A percentile compares a stretch with the other conserved stretches of the same genome.
These are phyloP conservation scores for Pinus tabuliformis DNA, from an alignment of 75 land plant genomes.

Conservation along the genomic window DNA sequence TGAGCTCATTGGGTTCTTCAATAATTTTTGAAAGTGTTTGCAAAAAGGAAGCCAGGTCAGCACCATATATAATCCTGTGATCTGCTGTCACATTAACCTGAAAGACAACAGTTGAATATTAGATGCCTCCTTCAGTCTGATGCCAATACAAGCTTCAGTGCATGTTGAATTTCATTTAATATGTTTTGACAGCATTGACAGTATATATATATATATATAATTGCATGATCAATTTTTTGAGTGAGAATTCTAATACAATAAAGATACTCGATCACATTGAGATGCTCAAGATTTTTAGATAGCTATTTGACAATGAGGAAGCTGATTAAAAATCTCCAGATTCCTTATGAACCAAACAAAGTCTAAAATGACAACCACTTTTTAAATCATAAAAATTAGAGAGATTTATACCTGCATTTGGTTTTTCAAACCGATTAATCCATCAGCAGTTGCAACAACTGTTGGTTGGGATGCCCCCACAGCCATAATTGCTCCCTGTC, in stretches of 20 bases:
- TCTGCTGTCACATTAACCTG: constrained; percentile 94
- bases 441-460: constrained; percentile 72
- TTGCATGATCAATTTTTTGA: too few relatives aligned
- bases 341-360: background rate
- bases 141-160: too few relatives aligned
- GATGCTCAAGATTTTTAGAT: background rate
- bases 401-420: constrained; percentile 74
- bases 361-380: background rate
- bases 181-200: too few relatives aligned
- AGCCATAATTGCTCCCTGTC: constrained; percentile 91
- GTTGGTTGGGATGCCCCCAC: constrained; percentile 83
- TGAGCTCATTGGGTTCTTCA: constrained; percentile 77
- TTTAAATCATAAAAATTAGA: background rate
- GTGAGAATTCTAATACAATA: too few relatives aligned
- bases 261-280: background rate
- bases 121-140: background rate
- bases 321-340: background rate
- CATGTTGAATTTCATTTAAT: too few relatives aligned
- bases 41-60: constrained; percentile 80
- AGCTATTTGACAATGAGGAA: background rate
- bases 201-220: too few relatives aligned
- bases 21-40: constrained; percentile 78
- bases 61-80: constrained; percentile 87
- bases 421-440: constrained; percentile 73
- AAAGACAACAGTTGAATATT: constrained; percentile 7